These are phyloP conservation scores for Vitis amurensis DNA, from an alignment of 164 flowering plant species.

Conservation along the genomic window DNA sequence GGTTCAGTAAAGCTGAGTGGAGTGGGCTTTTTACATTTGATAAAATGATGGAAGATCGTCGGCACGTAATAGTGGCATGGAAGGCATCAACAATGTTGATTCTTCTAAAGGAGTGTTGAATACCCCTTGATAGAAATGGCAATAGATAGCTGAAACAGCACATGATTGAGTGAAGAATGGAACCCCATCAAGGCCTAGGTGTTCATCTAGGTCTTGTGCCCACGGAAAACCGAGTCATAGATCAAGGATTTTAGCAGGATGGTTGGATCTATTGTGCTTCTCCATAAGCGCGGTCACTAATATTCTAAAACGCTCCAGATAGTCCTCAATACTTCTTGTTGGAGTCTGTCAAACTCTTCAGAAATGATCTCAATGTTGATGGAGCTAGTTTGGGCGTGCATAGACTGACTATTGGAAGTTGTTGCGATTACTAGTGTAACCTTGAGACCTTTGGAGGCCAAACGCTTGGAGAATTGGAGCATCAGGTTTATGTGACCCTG, in stretches of 20 bases:
- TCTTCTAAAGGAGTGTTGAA: conserved; percentile 11
- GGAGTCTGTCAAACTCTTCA: too few species aligned
- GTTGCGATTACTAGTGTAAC: too few species aligned
- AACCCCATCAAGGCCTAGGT: conserved; percentile 34
- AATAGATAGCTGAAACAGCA: conserved; percentile 28
- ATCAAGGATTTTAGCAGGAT: conserved; percentile 28
- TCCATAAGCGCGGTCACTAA: too few species aligned
- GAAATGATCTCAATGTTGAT: neutral
- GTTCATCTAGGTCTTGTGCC: conserved; percentile 38
- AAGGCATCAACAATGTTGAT: conserved; percentile 16
- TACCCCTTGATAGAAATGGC: conserved; percentile 15
- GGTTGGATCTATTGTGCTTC: too few species aligned
- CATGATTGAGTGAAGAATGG: conserved; percentile 53
- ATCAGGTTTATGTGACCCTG: too few species aligned
- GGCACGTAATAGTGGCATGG: conserved; percentile 25
- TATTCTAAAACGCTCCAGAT: too few species aligned
- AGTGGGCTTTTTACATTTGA: conserved; percentile 2
- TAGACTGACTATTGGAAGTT: too few species aligned
- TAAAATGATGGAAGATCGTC: conserved; percentile 42
- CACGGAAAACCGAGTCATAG: conserved; percentile 50
- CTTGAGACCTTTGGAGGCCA: too few species aligned
- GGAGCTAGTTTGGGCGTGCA: too few species aligned
- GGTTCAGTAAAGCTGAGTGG: neutral
- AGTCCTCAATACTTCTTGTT: too few species aligned
- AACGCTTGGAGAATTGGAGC: too few species aligned